phyloP scores from a whole-genome alignment of 106 monocot species.

The Gastrodia elata region DNA sequence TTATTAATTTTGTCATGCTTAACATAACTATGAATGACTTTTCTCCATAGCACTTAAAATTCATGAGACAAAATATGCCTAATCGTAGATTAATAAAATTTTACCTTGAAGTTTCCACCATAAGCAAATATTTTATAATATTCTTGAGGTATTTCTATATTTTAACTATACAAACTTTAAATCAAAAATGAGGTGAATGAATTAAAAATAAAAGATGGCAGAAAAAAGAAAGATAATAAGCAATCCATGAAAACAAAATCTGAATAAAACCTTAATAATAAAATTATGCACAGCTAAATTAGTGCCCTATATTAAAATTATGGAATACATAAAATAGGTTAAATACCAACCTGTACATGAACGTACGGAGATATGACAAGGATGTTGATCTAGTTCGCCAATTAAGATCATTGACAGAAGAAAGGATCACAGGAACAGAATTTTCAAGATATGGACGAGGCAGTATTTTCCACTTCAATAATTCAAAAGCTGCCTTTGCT shows the following conservation, averaged over 20 bases:
- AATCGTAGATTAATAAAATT: neutral
- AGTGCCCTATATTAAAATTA: neutral
- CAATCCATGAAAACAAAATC: neutral
- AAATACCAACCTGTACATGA: slow-evolving; percentile 85
- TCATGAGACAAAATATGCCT: neutral
- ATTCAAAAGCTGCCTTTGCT: slow-evolving; percentile 84
- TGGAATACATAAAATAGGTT: neutral
- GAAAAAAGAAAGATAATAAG: neutral
- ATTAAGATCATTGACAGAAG: slow-evolving; percentile 61
- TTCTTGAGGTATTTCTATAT: neutral
- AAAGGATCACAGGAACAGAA: slow-evolving; percentile 60
- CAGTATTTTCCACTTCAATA: slow-evolving; percentile 80
- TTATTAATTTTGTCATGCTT: neutral
- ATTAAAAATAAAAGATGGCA: neutral
- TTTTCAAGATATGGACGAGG: slow-evolving; percentile 54
- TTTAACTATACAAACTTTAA: neutral
- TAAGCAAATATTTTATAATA: neutral
- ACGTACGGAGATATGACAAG: slow-evolving; percentile 61
- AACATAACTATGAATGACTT: neutral
- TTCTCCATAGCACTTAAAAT: neutral
- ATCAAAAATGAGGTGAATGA: neutral
- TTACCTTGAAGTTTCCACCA: neutral
- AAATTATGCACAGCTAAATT: neutral
- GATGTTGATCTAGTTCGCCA: slow-evolving; percentile 86
- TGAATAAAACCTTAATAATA: neutral